Conservation (phyloP, 441 rosid genomes). For the Pelargonium citronellum region DNA sequence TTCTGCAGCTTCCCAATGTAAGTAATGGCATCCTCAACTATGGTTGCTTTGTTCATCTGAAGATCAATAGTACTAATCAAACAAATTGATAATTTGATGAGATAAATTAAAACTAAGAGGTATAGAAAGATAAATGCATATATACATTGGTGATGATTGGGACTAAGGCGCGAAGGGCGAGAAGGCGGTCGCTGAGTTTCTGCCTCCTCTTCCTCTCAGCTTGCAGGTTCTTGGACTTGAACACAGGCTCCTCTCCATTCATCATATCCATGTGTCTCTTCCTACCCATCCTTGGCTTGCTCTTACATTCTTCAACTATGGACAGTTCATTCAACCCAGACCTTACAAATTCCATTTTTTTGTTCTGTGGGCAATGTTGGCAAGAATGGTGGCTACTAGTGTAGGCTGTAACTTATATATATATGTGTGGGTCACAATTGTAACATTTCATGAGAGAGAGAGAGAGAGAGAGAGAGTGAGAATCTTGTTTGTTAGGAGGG, state of each 20-base stretch:
- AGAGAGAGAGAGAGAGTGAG: conserved; percentile 16
- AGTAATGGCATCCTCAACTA: conserved; percentile 70
- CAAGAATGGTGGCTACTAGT: neutral
- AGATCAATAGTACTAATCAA: neutral
- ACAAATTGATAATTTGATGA: neutral
- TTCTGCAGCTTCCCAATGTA: conserved; percentile 58
- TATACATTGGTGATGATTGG: conserved; percentile 72
- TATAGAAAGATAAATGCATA: neutral
- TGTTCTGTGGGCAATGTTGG: neutral
- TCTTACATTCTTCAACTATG: conserved; percentile 14
- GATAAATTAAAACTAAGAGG: neutral
- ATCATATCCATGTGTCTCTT: conserved; percentile 24
- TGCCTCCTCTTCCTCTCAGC: conserved; percentile 74
- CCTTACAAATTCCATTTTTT: conserved; percentile 25
- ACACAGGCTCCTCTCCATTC: conserved; percentile 20
- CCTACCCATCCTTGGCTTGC: conserved; percentile 27
- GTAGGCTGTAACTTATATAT: conserved; percentile 8
- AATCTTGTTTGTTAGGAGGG: conserved; percentile 21
- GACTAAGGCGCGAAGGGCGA: conserved; percentile 60
- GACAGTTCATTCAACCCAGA: conserved; percentile 21
- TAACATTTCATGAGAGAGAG: conserved; percentile 12
- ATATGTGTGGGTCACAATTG: conserved; percentile 27
- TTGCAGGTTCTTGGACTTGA: conserved; percentile 63
- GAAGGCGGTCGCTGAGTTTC: conserved; percentile 65
- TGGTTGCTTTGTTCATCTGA: conserved; percentile 77